phyloP scores from a whole-genome alignment of 257 asterid genomes.

The Primulina huaijiensis region DNA sequence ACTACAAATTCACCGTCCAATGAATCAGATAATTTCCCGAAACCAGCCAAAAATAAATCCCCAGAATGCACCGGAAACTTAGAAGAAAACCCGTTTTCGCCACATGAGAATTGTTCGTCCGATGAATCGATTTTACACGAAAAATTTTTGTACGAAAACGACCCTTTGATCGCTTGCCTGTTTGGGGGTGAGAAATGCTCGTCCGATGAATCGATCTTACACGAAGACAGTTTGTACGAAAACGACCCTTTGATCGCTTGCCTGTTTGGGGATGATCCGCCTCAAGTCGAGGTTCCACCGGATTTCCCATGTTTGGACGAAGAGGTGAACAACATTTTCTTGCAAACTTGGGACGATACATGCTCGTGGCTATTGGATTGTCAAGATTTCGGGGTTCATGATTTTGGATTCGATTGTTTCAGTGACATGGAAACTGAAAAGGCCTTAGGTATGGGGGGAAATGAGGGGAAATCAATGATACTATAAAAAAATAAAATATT shows the following conservation, averaged over 20 bases:
- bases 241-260: constrained; percentile 54
- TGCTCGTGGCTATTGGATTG: constrained; percentile 66
- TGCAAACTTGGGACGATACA: constrained; percentile 45
- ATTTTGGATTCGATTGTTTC: constrained; percentile 54
- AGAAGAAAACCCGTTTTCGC: constrained; percentile 42
- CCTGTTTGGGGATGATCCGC: constrained; percentile 44
- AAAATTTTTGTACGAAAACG: constrained; percentile 33
- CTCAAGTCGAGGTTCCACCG: constrained; percentile 37
- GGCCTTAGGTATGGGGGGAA: neutral
- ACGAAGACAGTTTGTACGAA: constrained; percentile 22
- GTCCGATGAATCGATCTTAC: constrained; percentile 22
- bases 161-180: constrained; percentile 30
- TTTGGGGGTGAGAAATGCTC: constrained; percentile 37
- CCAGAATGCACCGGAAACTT: neutral
- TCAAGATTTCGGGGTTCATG: constrained; percentile 78
- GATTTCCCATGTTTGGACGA: constrained; percentile 32
- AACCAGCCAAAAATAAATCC: constrained; percentile 20
- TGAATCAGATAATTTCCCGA: constrained; percentile 11
- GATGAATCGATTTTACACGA: constrained; percentile 43
- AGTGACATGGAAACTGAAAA: constrained; percentile 36
- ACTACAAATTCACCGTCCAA: constrained; percentile 25
- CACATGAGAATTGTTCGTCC: constrained; percentile 46
- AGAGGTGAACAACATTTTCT: constrained; percentile 18
- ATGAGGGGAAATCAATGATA: neutral
- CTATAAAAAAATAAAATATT: neutral